phyloP scores from a whole-genome alignment of 192 early-diverging fungal species.

The Gamsiella multidivaricata region DNA sequence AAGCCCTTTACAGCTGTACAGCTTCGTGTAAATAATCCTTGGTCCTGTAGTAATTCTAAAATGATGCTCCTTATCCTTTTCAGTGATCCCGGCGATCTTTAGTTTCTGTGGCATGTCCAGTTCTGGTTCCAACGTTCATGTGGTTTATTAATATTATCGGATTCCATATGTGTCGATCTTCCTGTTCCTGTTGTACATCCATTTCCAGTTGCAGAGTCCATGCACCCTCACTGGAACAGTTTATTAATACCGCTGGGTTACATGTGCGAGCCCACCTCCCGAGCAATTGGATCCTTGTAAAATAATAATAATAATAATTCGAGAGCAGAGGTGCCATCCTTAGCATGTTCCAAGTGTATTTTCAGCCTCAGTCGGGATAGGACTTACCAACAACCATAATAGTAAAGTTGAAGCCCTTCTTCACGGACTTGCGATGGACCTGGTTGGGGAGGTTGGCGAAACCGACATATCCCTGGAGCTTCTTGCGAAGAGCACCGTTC shows the following conservation, averaged over 20 bases:
- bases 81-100: too few species aligned
- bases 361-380: background rate
- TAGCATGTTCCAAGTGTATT: background rate
- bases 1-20: too few species aligned
- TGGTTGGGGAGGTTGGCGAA: constrained; percentile 97
- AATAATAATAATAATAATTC: background rate
- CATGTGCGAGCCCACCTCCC: constrained; percentile 48
- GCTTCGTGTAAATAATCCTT: too few species aligned
- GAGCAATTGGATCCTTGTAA: background rate
- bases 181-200: too few species aligned
- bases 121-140: too few species aligned
- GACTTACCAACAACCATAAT: constrained; percentile 93
- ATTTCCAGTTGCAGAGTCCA: too few species aligned
- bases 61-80: too few species aligned
- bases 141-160: too few species aligned
- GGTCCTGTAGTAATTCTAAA: too few species aligned
- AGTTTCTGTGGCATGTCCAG: too few species aligned
- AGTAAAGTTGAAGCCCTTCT: constrained; percentile 96
- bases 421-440: constrained; percentile 92
- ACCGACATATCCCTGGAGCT: constrained; percentile 73
- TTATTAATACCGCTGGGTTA: constrained; percentile 26
- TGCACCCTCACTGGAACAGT: constrained; percentile 19
- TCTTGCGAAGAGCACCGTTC: constrained; percentile 54
- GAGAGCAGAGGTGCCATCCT: background rate
- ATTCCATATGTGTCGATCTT: too few species aligned